Percentiles rank a stretch among this genome's conserved stretches.
phyloP scores from a whole-genome alignment of 768 basidiomycete species.

The Boletus eberwhitei region DNA sequence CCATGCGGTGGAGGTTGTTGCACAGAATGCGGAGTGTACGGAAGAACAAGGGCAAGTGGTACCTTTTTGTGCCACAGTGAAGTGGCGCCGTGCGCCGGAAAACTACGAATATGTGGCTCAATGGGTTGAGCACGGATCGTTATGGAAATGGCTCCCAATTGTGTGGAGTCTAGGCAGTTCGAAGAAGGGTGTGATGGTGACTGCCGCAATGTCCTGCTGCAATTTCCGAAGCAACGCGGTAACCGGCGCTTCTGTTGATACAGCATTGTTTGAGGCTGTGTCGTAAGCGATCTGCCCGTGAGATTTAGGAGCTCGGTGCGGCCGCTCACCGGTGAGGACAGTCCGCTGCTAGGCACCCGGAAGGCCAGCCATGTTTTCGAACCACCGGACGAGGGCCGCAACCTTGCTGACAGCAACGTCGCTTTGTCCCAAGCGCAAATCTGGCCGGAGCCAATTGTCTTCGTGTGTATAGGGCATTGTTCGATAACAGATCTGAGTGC shows the following conservation, averaged over 20 bases:
- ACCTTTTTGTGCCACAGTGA: slow-evolving; percentile 18
- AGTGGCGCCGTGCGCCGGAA: slow-evolving; percentile 6
- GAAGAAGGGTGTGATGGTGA: slow-evolving; percentile 21
- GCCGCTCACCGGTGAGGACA: slow-evolving; percentile 12
- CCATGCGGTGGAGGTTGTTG: slow-evolving; percentile 17
- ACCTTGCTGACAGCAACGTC: slow-evolving; percentile 70
- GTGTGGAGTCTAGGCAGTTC: slow-evolving; percentile 15
- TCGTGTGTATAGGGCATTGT: slow-evolving; percentile 64
- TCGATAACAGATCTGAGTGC: slow-evolving; percentile 70
- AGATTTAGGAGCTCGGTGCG: slow-evolving; percentile 11
- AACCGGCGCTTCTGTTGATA: slow-evolving; percentile 25
- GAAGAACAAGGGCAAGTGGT: slow-evolving; percentile 8
- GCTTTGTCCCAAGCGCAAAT: slow-evolving; percentile 65
- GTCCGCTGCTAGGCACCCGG: slow-evolving; percentile 11
- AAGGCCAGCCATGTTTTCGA: slow-evolving; percentile 70
- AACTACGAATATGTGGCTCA: slow-evolving; percentile 10
- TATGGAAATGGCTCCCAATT: slow-evolving; percentile 13
- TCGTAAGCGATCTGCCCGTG: slow-evolving; percentile 9
- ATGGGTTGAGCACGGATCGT: slow-evolving; percentile 8
- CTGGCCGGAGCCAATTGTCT: slow-evolving; percentile 64
- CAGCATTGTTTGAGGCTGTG: slow-evolving; percentile 17
- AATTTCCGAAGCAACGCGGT: slow-evolving; percentile 29
- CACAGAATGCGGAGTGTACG: slow-evolving; percentile 18
- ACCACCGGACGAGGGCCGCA: slow-evolving; percentile 63
- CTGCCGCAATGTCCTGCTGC: slow-evolving; percentile 5